A percentile compares a stretch with the other conserved stretches of the same genome.
Conservation (phyloP, 1,284 basidiomycete genomes). For the Meira nashicola region DNA sequence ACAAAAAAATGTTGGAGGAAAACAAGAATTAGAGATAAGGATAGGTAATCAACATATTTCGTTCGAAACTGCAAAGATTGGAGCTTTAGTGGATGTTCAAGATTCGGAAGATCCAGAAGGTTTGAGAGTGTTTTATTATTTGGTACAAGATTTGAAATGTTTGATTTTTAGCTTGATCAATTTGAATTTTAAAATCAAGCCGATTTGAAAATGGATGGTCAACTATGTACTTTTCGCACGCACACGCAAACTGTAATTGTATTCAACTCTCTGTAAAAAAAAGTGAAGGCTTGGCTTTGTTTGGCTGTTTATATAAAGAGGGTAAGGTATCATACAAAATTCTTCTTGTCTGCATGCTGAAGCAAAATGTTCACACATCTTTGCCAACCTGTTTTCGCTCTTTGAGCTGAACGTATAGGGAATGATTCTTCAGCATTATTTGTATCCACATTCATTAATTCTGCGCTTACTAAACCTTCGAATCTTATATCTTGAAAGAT, state of each 20-base stretch:
- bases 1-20: constrained; percentile 95
- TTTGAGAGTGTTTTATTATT: constrained; percentile 95
- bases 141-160: constrained; percentile 95
- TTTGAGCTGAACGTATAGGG: no score
- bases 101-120: constrained; percentile 97
- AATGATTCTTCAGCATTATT: no score
- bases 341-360: no score
- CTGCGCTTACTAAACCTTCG: no score
- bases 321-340: no score
- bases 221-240: neutral
- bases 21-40: constrained; percentile 93
- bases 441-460: no score
- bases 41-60: constrained; percentile 93
- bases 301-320: no score
- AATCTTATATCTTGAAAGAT: no score
- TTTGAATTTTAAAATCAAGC: constrained; percentile 99
- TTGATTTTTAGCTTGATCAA: constrained; percentile 95
- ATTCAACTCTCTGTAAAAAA: no score
- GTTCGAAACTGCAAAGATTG: constrained; percentile 98
- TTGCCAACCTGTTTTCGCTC: no score
- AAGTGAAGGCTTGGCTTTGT: no score
- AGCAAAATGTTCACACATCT: no score
- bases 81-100: constrained; percentile 90
- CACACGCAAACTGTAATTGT: neutral
- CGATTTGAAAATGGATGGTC: constrained; percentile 61